Percentiles rank a stretch among this genome's conserved stretches.
Evolutionary conservation across 1,284 basidiomycete genomes (phyloP).

Genomic region (Cryptococcus depauperatus): DNA sequence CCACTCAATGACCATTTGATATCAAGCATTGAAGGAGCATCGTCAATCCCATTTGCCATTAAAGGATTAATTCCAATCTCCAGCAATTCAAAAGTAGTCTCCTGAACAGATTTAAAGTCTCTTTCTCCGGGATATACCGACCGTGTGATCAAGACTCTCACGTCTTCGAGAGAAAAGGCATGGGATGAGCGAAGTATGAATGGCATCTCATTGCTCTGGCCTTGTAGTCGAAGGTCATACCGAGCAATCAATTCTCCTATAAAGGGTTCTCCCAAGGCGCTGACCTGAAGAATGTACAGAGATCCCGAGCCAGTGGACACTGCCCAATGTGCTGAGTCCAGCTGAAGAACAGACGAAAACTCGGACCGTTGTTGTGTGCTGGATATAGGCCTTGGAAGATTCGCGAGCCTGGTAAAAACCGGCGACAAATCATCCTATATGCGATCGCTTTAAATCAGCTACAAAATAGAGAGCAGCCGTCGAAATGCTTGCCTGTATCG

Average conservation of each 20-base stretch:
- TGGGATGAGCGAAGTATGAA: conserved; percentile 47
- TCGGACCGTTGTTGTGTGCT: conserved; percentile 47
- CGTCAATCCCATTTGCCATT: conserved; percentile 15
- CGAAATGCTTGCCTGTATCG: conserved; percentile 46
- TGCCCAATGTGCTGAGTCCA: conserved; percentile 52
- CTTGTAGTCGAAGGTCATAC: conserved; percentile 48
- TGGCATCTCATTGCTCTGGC: conserved; percentile 40
- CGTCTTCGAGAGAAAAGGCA: conserved; percentile 7
- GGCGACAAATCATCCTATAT: conserved; percentile 52
- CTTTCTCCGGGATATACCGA: conserved; percentile 16
- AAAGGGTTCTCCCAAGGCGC: conserved; percentile 26
- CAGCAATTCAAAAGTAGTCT: conserved; percentile 29
- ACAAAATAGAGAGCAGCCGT: conserved; percentile 23
- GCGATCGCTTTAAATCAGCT: conserved; percentile 6
- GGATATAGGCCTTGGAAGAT: conserved; percentile 51
- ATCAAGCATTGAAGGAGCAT: conserved; percentile 45
- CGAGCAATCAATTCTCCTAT: conserved; percentile 50
- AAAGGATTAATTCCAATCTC: conserved; percentile 23
- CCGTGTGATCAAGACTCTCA: conserved; percentile 22
- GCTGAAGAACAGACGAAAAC: conserved; percentile 65
- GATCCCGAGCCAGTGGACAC: conserved; percentile 65
- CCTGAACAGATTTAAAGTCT: conserved; percentile 12
- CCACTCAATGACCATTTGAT: conserved; percentile 59
- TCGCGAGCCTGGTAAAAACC: conserved; percentile 53
- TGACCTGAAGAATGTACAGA: conserved; percentile 53